Evolutionary conservation across 106 monocot species (phyloP).

Genomic region (Dendrobium nobile): DNA sequence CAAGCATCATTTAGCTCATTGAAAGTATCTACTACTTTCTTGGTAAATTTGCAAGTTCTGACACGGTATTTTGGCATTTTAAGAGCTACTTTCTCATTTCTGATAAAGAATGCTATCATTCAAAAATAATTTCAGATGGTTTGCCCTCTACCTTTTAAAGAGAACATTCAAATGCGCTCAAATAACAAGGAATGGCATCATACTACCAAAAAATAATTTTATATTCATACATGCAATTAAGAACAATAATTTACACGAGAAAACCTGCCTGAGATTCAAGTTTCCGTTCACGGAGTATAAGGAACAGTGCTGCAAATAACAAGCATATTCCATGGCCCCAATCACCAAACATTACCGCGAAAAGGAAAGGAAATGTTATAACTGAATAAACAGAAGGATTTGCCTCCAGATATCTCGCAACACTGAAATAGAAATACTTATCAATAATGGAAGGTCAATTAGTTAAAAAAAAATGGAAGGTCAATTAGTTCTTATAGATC

Average conservation of each 20-base stretch:
- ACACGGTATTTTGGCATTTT: background rate
- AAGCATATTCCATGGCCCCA: conserved; percentile 99
- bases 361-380: conserved; percentile 94
- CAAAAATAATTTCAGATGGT: background rate
- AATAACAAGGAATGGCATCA: background rate
- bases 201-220: background rate
- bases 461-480: conserved; percentile 12
- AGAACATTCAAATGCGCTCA: background rate
- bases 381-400: conserved; percentile 97
- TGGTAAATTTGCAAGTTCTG: background rate
- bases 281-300: conserved; percentile 80
- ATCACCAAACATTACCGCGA: conserved; percentile 99
- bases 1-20: background rate
- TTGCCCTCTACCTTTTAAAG: background rate
- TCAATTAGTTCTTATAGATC: background rate
- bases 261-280: conserved; percentile 71
- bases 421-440: conserved; percentile 44
- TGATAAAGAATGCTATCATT: background rate
- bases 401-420: conserved; percentile 92
- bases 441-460: conserved; percentile 14
- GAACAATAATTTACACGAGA: background rate
- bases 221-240: background rate
- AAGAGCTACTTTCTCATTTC: background rate
- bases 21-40: background rate
- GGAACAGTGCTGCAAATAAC: conserved; percentile 70